Base-by-base conservation (phyloP, 441 rosid species). In the Croton setiger region DNA sequence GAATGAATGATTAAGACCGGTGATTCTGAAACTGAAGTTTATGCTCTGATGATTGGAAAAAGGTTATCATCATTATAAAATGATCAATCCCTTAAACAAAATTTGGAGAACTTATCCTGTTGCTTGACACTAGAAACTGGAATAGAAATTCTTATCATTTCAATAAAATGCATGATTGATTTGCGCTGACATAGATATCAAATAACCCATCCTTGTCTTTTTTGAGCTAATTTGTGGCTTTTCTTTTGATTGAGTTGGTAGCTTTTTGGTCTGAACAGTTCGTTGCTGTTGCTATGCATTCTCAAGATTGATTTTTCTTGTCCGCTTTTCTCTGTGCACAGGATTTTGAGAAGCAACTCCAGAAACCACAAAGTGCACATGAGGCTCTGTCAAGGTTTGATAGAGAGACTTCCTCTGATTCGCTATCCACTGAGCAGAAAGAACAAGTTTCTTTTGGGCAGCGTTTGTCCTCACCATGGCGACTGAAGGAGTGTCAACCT, bases 321-420 rank as follows among this genome's bases (percentile, higher is more conserved):
- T 67, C 44, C 13, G 60, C 5, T 60, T 59, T 45, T 69, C 66
- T 69, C 57, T 62, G 47, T 69, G 60, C 76, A 81, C 81, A 90
- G 98, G 97, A 82, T 58, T 62, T 86, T 60, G 89, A 80, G 69
- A 83, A 75, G 75, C 80, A 74, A 75, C 78, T 78, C 63, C 70
- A 54, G 58, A 86, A 79, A 77, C 73, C 87, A 12, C 83, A 71
- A 74, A 74, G 72, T 66, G 57, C 75, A 60, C 82, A 73, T 57
- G 85, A 76, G 63, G 60, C 36, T 20, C 81, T 73, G 57, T 67
- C 91, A 52, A 83, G 83, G 78, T 72, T 78, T 76, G 88, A 85
- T 59, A 70, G 72, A 67, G 88, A 76, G 60, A 81, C 76, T 54
- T 72, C 86, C 21, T 76, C 82, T 17, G 87, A 83, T 67, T 74